phyloP scores from a whole-genome alignment of 1,139 yeast species.

The Kluyveromyces sp. region DNA sequence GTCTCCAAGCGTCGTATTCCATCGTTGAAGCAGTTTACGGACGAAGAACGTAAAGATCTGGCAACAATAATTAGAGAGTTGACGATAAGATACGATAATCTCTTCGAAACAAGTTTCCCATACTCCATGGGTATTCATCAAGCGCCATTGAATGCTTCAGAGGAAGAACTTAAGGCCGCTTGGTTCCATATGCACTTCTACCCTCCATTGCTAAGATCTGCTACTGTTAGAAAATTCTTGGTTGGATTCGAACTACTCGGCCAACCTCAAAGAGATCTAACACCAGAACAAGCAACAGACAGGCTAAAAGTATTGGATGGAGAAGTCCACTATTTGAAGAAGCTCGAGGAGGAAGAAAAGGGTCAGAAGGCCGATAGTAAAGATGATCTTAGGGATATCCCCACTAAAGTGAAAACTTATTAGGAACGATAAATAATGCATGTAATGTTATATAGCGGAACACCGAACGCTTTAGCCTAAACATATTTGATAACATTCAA shows the following conservation, averaged over 20 bases:
- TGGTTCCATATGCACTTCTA: slow-evolving; percentile 77
- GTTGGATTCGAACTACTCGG: slow-evolving; percentile 78
- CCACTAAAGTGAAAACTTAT: not conserved
- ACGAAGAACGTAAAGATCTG: slow-evolving; percentile 47
- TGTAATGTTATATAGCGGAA: not conserved
- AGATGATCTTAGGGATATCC: not conserved
- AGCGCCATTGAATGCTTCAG: slow-evolving; percentile 46
- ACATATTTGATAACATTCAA: too few species aligned
- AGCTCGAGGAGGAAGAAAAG: slow-evolving; percentile 3
- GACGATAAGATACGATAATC: slow-evolving; percentile 64
- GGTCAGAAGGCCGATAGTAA: not conserved
- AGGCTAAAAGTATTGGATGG: slow-evolving; percentile 42
- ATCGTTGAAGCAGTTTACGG: slow-evolving; percentile 45
- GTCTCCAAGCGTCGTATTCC: slow-evolving; percentile 49
- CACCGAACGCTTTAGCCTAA: not conserved
- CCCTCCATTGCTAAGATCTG: slow-evolving; percentile 69
- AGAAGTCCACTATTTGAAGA: slow-evolving; percentile 22
- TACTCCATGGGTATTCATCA: slow-evolving; percentile 81
- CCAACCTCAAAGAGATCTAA: slow-evolving; percentile 71
- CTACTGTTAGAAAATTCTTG: slow-evolving; percentile 67
- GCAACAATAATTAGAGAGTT: slow-evolving; percentile 49
- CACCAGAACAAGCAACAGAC: slow-evolving; percentile 68
- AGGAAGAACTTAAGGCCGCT: slow-evolving; percentile 38
- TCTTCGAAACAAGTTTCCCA: slow-evolving; percentile 65
- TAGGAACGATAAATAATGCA: not conserved